Evolutionary conservation across 2,329 filamentous ascomycete genomes (phyloP).

Genomic region (Myriosclerotinia duriaeana): DNA sequence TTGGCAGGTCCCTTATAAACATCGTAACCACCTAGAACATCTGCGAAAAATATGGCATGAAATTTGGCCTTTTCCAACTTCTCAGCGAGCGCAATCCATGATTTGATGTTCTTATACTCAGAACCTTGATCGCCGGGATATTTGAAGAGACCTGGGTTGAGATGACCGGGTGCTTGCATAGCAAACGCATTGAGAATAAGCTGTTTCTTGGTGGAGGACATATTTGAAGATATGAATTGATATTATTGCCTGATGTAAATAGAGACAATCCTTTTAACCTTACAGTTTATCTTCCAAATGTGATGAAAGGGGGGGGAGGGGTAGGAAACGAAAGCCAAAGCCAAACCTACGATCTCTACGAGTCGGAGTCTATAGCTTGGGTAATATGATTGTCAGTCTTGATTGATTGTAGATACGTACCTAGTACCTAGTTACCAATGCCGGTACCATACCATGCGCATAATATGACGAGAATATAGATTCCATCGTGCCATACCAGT

Average conservation of each 20-base stretch:
- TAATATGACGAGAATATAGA: constrained; percentile 9
- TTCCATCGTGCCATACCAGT: constrained; percentile 1
- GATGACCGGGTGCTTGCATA: constrained; percentile 51
- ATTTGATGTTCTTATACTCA: constrained; percentile 58
- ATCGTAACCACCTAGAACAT: constrained; percentile 67
- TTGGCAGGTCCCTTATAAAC: constrained; percentile 64
- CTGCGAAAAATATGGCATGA: constrained; percentile 66
- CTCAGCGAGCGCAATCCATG: constrained; percentile 62
- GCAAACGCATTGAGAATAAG: constrained; percentile 53
- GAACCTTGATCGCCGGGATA: constrained; percentile 64
- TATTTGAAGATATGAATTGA: constrained; percentile 21
- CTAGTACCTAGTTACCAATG: background rate
- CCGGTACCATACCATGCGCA: background rate
- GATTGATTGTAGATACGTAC: background rate
- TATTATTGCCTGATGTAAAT: background rate
- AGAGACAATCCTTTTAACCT: background rate
- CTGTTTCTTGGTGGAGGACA: constrained; percentile 42
- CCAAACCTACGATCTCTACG: background rate
- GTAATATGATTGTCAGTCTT: background rate
- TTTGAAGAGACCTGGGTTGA: constrained; percentile 59
- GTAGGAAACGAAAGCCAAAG: background rate
- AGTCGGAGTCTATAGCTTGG: constrained; percentile 4
- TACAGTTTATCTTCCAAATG: background rate
- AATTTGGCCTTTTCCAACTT: constrained; percentile 62
- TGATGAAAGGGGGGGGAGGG: background rate